Conservation (phyloP, 2,329 filamentous ascomycete genomes). For the Xylariaceae sp. region DNA sequence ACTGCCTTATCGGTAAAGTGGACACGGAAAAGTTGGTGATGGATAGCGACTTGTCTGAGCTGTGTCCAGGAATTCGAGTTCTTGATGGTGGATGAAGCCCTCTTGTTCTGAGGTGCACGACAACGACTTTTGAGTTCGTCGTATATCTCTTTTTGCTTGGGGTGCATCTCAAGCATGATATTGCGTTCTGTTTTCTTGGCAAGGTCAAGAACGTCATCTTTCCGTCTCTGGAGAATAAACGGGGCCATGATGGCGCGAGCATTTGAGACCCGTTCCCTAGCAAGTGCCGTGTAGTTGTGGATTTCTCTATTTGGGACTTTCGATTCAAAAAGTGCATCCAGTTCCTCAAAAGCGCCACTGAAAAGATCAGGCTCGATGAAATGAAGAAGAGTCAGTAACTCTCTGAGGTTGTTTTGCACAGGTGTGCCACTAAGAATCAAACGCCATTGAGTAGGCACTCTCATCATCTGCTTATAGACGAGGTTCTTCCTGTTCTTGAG, state of each 20-base stretch:
- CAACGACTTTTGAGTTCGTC: constrained; percentile 60
- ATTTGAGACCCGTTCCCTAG: constrained; percentile 78
- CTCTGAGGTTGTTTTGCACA: constrained; percentile 89
- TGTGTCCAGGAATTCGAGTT: constrained; percentile 77
- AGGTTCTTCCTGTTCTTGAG: constrained; percentile 85
- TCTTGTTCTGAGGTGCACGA: constrained; percentile 55
- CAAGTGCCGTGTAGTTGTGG: constrained; percentile 77
- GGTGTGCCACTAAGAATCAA: constrained; percentile 88
- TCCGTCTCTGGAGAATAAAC: constrained; percentile 90
- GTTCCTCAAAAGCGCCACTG: constrained; percentile 62
- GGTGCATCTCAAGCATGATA: constrained; percentile 75
- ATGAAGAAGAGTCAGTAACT: constrained; percentile 84
- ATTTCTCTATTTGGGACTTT: constrained; percentile 81
- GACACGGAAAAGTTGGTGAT: constrained; percentile 81
- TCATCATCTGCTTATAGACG: constrained; percentile 73
- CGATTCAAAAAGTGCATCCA: constrained; percentile 86
- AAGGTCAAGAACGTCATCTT: constrained; percentile 85
- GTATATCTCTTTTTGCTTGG: constrained; percentile 70
- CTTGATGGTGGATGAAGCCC: constrained; percentile 53
- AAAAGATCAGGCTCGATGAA: constrained; percentile 92
- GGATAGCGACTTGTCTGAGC: constrained; percentile 86
- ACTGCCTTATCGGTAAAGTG: constrained; percentile 74
- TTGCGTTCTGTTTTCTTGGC: constrained; percentile 75
- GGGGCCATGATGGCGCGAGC: constrained; percentile 91
- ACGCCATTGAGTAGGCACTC: constrained; percentile 76